phyloP scores from a whole-genome alignment of 2,329 filamentous ascomycete genomes.

The Xylogone sp. region DNA sequence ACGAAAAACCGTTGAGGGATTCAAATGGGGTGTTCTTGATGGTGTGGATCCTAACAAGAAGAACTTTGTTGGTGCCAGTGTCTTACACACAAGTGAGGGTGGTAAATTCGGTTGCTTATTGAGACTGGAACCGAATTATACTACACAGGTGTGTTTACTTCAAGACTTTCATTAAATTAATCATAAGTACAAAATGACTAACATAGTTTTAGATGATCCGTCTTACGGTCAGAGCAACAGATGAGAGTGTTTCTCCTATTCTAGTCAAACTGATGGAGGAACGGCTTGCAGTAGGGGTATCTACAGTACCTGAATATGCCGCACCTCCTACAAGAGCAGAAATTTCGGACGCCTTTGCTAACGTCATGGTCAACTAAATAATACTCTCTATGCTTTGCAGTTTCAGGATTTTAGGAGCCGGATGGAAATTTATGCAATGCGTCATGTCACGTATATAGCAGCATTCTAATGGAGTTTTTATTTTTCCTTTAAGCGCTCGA shows the following conservation, averaged over 20 bases:
- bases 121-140: constrained; percentile 90
- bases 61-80: constrained; percentile 91
- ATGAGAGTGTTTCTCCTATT: constrained; percentile 78
- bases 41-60: constrained; percentile 87
- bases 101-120: constrained; percentile 94
- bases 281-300: constrained; percentile 56
- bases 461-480: constrained; percentile 5
- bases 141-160: constrained; percentile 66
- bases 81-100: constrained; percentile 73
- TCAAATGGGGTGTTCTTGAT: constrained; percentile 83
- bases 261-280: constrained; percentile 87
- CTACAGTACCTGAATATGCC: constrained; percentile 16
- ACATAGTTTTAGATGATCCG: constrained; percentile 76
- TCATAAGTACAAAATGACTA: constrained; percentile 11
- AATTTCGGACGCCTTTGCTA: constrained; percentile 28
- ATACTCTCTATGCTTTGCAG: not conserved
- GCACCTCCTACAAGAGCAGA: constrained; percentile 23
- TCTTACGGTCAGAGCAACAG: constrained; percentile 88
- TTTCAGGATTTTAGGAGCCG: not conserved
- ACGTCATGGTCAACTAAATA: constrained; percentile 23
- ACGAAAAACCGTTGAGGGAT: constrained; percentile 70
- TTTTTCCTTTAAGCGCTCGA: not conserved
- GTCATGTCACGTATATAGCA: not conserved
- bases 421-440: not conserved
- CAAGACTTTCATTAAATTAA: not conserved